Conservation (phyloP, 768 basidiomycete genomes). For the Lactarius hatsudake region DNA sequence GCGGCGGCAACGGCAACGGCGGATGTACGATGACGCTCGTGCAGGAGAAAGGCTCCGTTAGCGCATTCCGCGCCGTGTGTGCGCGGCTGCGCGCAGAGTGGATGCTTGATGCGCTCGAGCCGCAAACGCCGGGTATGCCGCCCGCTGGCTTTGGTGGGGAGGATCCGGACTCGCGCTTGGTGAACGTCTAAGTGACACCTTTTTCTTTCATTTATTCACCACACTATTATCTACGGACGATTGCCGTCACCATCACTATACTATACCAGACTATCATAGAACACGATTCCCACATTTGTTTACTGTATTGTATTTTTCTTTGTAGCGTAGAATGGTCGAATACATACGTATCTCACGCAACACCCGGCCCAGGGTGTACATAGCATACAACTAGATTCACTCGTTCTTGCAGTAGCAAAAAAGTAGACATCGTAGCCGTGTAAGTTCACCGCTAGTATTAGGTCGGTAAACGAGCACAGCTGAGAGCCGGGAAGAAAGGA, state of each 20-base stretch:
- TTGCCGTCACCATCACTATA: not conserved
- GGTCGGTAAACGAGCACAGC: not conserved
- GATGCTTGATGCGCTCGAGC: constrained; percentile 39
- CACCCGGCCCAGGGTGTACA: not conserved
- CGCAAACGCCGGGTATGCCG: constrained; percentile 21
- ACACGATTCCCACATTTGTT: not conserved
- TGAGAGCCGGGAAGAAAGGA: not conserved
- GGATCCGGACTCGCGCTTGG: constrained; percentile 12
- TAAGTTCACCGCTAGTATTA: not conserved
- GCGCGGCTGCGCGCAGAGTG: constrained; percentile 70
- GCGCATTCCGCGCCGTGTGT: constrained; percentile 79
- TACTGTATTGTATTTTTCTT: not conserved
- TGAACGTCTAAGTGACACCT: constrained; percentile 3
- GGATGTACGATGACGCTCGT: constrained; percentile 71
- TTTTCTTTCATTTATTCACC: not conserved
- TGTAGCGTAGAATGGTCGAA: not conserved
- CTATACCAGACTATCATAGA: constrained; percentile 6
- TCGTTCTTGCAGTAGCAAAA: not conserved
- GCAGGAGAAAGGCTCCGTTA: constrained; percentile 88
- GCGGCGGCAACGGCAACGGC: constrained; percentile 34
- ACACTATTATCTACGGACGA: constrained; percentile 8
- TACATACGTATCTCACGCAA: not conserved
- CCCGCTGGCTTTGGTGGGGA: constrained; percentile 18
- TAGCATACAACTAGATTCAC: not conserved
- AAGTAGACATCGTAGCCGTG: not conserved